Base-by-base conservation (phyloP, 345 rosid species). In the Abelmoschus esculentus region DNA sequence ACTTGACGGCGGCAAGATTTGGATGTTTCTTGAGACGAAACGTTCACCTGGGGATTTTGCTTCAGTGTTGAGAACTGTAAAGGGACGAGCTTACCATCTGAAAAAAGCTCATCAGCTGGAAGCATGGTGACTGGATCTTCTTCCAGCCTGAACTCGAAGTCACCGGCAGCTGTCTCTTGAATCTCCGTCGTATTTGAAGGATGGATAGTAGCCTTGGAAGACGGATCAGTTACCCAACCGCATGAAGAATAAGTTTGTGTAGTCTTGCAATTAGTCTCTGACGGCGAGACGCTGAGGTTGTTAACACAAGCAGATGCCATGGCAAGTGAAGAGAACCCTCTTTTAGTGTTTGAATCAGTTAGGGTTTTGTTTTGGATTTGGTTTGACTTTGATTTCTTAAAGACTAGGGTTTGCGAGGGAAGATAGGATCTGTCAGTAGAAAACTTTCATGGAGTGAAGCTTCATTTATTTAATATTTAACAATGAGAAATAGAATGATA, bases 61-160 rank as follows among this genome's bases (percentile, higher is more conserved):
- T 42, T 52, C 0, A 62, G 14, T 1, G 73, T 60, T 12, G 81
- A 69, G 57, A 89, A 75, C 54, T 88, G 96, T 12, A 89, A 81
- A 3, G 98, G 97, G 55, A 93, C 81, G 17, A 93, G 86, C 75
- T 89, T 91, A 11, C 98, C 98, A 65, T 88, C 85, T 67, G 89
- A 86, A 75, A 93, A 93, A 67, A 93, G 91, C 83, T 95, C 86
- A 74, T 95, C 99, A 26, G 99, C 99, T 5, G 97, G 84, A 6
- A 95, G 83, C 97, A 95, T 90, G 26, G 89, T 73, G 50, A 88
- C 89, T 13, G 96, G 90, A 79, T 90, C 87, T 49, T 88, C 89
- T 53, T 88, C 89, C 12, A 88, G 90, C n/a, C 91, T 83, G 80
- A 95, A 95, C 89, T 95, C 99, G 65, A 95, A 95, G 76, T 91